phyloP scores from a whole-genome alignment of 306 rosid genomes.

The Malus sylvestris region DNA sequence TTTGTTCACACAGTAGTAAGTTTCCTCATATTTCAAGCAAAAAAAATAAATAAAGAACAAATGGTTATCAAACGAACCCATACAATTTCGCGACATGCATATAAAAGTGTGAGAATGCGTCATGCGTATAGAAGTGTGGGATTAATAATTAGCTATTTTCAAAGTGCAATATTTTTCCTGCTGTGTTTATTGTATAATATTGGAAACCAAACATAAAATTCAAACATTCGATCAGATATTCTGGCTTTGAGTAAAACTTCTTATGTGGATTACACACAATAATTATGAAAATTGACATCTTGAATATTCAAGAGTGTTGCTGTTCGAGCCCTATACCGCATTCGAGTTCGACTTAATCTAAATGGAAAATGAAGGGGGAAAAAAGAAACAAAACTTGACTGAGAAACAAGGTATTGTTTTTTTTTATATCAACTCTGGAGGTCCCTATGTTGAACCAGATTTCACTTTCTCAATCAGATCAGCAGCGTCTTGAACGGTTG shows the following conservation, averaged over 20 bases:
- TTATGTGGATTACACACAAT: not conserved
- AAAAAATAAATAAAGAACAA: no score
- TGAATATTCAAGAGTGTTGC: not conserved
- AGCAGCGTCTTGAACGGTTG: constrained; percentile 66
- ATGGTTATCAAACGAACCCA: no score
- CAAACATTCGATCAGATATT: not conserved
- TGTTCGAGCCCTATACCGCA: not conserved
- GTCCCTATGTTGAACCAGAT: constrained; percentile 14
- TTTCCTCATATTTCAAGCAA: no score
- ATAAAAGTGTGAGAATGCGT: no score
- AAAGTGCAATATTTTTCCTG: no score
- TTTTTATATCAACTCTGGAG: not conserved
- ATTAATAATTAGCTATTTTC: no score
- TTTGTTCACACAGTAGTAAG: no score
- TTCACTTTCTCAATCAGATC: constrained; percentile 57
- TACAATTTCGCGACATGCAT: no score
- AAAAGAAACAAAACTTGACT: not conserved
- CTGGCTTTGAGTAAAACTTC: not conserved
- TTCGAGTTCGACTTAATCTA: not conserved
- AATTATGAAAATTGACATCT: not conserved
- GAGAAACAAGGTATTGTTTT: not conserved
- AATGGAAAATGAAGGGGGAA: not conserved
- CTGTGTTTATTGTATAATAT: no score
- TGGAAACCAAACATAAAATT: no score
- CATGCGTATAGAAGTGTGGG: no score